Base-by-base conservation (phyloP, 768 basidiomycete species). In the Mycena polygramma region DNA sequence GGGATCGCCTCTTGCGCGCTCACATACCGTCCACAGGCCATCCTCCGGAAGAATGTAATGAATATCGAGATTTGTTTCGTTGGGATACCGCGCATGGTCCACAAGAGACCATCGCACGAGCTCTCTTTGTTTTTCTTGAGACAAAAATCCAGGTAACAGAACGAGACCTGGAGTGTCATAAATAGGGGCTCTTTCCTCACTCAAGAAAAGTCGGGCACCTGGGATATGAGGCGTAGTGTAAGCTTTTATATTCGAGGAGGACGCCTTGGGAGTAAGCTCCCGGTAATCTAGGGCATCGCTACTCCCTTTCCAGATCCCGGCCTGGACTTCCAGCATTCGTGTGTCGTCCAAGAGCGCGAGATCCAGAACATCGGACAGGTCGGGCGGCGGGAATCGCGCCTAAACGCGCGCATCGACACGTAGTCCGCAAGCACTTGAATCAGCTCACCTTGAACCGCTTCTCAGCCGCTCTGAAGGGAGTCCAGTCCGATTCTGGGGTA, bases 31-130 rank as follows among this genome's bases (percentile, higher is more conserved):
- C 96, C 97, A 99, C 26, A 98, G 79, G 15, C 96, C 94, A 14
- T 88, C 82, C 20, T 79, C 58, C 0, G 97, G 97, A 9, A 98
- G 83, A 51, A 83, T 54, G 75, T 97, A 98, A 79, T 98, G 97
- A 0, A 90, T 88, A 65, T 97, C 93, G 24, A 98, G 90, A 74
- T 96, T 97, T 0, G 95, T 97, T 64, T 93, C 91, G 77, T 98
- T 98, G 0, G 95, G 94, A 45, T 85, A 80, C 4, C 86, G 85
- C 1, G 96, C 92, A 74, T 97, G 95, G 22, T 92, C 87, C 13
- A 84, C 76, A 9, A 99, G 88, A 26, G 94, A 88, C 88, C 94
- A 93, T 63, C 80, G 81, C 30, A 94, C 85, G 7, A 98, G 86
- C 1, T 85, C 78, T 26, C 90, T 87, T 77, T 99, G 97, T 45